A percentile compares a stretch with the other conserved stretches of the same genome.
These are phyloP conservation scores for Hypoxylon sp. DNA, from an alignment of 2,329 filamentous ascomycete genomes.

Conservation along the genomic window DNA sequence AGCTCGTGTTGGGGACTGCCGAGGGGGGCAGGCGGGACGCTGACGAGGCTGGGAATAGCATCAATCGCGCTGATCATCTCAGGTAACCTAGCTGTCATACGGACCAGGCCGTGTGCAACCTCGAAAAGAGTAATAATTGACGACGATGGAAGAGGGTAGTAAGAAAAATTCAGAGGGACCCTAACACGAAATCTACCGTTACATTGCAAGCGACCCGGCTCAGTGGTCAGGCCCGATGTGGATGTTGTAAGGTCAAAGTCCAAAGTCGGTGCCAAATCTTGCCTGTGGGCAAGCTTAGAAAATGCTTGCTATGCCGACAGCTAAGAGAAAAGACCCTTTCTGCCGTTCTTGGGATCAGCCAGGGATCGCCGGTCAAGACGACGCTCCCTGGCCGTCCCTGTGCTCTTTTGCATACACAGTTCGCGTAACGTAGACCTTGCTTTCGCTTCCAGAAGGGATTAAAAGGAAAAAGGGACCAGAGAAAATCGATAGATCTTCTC, in stretches of 20 bases:
- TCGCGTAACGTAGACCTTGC: not conserved
- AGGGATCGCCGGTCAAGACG: conserved; percentile 7
- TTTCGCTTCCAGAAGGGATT: conserved; percentile 32
- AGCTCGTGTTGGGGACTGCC: conserved; percentile 36
- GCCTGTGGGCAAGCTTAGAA: not conserved
- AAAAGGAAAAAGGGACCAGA: conserved; percentile 8
- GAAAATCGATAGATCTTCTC: conserved; percentile 28
- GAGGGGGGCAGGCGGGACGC: conserved; percentile 22
- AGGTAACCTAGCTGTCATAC: conserved; percentile 15
- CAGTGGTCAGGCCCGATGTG: conserved; percentile 9
- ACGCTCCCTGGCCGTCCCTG: not conserved
- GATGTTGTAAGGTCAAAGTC: too few species aligned
- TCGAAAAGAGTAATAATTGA: conserved; percentile 13
- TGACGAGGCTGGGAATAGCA: conserved; percentile 38
- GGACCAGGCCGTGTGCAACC: conserved; percentile 17
- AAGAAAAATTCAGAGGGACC: conserved; percentile 3
- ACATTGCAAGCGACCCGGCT: conserved; percentile 32
- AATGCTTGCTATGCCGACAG: too few species aligned
- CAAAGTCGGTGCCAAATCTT: not conserved
- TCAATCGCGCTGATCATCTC: conserved; percentile 31
- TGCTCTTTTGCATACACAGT: not conserved
- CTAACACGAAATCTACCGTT: conserved; percentile 35
- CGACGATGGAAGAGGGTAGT: conserved; percentile 3
- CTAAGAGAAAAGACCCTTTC: conserved; percentile 31
- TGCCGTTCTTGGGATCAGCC: conserved; percentile 27